Percentiles rank a stretch among this genome's conserved stretches.
These are phyloP conservation scores for Penicillium arizonense DNA, from an alignment of 495 filamentous ascomycete species.

Conservation along the genomic window DNA sequence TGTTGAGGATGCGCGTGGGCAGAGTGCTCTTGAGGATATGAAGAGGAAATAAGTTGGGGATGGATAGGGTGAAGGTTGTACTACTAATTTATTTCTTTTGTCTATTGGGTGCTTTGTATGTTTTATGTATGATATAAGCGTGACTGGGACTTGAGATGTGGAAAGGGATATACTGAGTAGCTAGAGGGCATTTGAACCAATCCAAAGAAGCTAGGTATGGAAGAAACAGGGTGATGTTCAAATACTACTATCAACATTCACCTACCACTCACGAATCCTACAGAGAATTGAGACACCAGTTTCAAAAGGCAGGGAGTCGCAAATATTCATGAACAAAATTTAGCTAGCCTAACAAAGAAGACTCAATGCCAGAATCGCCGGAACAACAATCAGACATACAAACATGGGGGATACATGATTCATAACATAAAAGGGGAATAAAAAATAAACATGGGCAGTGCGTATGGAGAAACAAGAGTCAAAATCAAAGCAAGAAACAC, in stretches of 20 bases:
- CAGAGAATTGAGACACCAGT: background rate
- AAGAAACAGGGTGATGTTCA: no score
- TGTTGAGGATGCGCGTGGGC: conserved; percentile 19
- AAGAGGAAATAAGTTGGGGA: conserved; percentile 20
- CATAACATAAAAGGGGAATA: conserved; percentile 27
- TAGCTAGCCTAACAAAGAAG: background rate
- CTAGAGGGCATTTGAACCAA: no score
- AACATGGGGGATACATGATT: conserved; percentile 15
- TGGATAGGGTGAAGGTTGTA: conserved; percentile 1
- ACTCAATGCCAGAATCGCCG: background rate
- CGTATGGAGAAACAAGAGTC: background rate
- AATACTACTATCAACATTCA: no score
- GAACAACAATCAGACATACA: conserved; percentile 11
- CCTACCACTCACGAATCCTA: no score
- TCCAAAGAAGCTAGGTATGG: no score
- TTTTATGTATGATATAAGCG: no score
- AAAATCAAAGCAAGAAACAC: background rate
- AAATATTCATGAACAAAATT: background rate
- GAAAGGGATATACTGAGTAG: no score
- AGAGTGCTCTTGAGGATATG: conserved; percentile 9
- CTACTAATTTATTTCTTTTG: background rate
- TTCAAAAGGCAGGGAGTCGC: background rate
- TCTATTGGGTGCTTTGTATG: no score
- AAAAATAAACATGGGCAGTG: background rate
- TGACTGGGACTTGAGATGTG: no score